Base-by-base conservation (phyloP, 2,329 filamentous ascomycete species). In the Monilinia vaccinii-corymbosi region DNA sequence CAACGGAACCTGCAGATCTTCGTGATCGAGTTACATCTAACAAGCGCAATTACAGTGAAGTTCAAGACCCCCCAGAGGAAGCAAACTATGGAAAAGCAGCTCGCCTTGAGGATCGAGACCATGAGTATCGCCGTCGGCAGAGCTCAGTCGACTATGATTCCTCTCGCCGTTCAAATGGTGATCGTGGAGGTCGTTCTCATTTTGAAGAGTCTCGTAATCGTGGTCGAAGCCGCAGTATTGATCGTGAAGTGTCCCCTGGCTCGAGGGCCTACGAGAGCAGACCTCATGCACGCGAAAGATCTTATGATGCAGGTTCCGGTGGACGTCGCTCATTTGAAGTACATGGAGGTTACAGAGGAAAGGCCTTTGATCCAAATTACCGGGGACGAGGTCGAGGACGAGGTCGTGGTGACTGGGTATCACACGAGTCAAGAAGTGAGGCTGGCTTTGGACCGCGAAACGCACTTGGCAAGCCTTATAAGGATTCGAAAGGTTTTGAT, bases 311-410 rank as follows among this genome's bases (percentile, higher is more conserved):
- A 25, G 63, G 65, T 7, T 42, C 52, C 18, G 64, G 65, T 9
- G 67, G 64, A 38, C 63, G 60, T 48, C 63, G 66, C 34, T 53
- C 56, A 18, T 67, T 61, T 61, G 63, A 66, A 28, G 28, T 46
- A 28, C 60, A 60, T 16, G 67, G 65, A 45, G 56, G 56, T 34
- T 71, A 71, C 51, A 63, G 52, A 64, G 69, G 70, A 42, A 62
- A 62, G 50, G 58, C 63, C 10, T 72, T 61, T 58, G 69, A 72
- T 66, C 66, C 70, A 31, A 68, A 67, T 53, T 71, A 61, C 62
- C 64, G 69, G 50, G 64, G 65, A 52, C 63, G 68, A 42, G 69
- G 66, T 42, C 65, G 68, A 47, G 63, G 68, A 50, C 63, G 67
- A 61, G 66, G 66, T 14, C 64, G 68, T 63, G 67, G 67, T 57